Evolutionary conservation across 2,329 filamentous ascomycete species (phyloP), one percentile per base, ranked within the genome.

Genomic region (Trichoderma semiorbis): DNA sequence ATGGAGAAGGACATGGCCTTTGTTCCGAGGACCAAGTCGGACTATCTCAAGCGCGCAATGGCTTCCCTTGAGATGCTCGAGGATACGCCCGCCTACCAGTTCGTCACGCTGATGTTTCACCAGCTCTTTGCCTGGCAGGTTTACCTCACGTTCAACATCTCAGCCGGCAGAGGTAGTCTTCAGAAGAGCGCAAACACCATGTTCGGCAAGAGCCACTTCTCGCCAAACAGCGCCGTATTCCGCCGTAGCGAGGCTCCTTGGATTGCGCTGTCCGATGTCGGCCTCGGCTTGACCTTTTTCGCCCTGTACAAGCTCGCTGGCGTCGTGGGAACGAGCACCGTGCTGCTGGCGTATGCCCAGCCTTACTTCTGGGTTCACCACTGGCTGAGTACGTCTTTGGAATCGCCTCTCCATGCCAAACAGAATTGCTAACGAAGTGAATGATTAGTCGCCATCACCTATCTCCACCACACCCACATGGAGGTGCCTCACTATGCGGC

Each of bases 291-390:
- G 39, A 88, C 86, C 76, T 79, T 81, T 39, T 82, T 81, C 8
- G 83, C 80, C 11, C 81, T 92, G 57, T 89, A 87, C 11, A 83
- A 85, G 75, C 79, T 84, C 32, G 82, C 90, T n/a, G 89, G 88
- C 47, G 83, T 81, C 74, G 85, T 84, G 76, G 70, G 64, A 39
- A 65, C 34, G 11, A 30, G 63, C 63, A 90, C 86, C 57, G 84
- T 90, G 18, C 81, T 87, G 69, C 81, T 90, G 60, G 81, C 91
- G 18, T 92, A 92, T 79, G 83, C 84, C 32, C 83, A 91, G 43
- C 90, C 91, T 18, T 93, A 91, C 79, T 78, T 91, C 73, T 92
- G 90, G 90, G 86, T 91, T 39, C 89, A 92, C 83, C 88, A 92
- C 84, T 92, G 90, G 90, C 85, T 92, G 69, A 85, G 87, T 89